A percentile compares a stretch with the other conserved stretches of the same genome.
Evolutionary conservation across 352 stramenopile genomes (phyloP).

Genomic region (Globisporangium acanthophoron): DNA sequence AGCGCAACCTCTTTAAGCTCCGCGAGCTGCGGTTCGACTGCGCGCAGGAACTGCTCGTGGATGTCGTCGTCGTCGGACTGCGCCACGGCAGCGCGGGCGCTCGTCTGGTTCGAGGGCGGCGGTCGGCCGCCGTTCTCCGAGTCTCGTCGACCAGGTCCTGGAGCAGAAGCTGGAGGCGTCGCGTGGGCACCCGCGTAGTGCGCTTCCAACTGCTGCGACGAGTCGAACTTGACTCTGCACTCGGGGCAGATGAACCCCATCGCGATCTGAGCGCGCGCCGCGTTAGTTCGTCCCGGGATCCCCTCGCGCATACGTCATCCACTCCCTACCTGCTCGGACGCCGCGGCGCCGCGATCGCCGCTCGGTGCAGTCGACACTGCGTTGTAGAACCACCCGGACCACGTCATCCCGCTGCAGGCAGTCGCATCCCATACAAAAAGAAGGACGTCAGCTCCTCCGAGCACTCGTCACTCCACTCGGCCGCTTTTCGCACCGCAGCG

Average conservation of each 20-base stretch:
- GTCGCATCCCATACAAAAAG: background rate
- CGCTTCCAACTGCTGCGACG: slow-evolving; percentile 38
- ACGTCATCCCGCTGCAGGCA: slow-evolving; percentile 59
- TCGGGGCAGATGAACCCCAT: slow-evolving; percentile 86
- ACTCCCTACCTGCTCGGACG: background rate
- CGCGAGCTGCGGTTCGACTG: slow-evolving; percentile 49
- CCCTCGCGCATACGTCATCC: background rate
- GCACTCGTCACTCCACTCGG: too few relatives aligned
- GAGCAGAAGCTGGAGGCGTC: background rate
- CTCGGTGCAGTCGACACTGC: slow-evolving; percentile 34
- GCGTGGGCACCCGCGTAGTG: slow-evolving; percentile 59
- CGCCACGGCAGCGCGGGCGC: background rate
- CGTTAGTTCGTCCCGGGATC: background rate
- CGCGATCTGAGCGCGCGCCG: slow-evolving; percentile 41
- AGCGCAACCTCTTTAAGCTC: slow-evolving; percentile 67
- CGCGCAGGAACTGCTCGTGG: slow-evolving; percentile 38
- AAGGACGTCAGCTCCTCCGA: background rate
- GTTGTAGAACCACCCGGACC: slow-evolving; percentile 79
- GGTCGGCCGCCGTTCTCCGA: background rate
- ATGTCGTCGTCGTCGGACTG: slow-evolving; percentile 13
- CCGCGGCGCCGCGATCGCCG: slow-evolving; percentile 1
- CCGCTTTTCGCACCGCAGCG: slow-evolving; percentile 25
- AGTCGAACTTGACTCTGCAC: slow-evolving; percentile 64
- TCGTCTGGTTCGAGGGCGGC: background rate
- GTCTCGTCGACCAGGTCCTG: background rate